These are phyloP conservation scores for Phytophthora fragariae DNA, from an alignment of 352 stramenopile species.

Conservation along the genomic window DNA sequence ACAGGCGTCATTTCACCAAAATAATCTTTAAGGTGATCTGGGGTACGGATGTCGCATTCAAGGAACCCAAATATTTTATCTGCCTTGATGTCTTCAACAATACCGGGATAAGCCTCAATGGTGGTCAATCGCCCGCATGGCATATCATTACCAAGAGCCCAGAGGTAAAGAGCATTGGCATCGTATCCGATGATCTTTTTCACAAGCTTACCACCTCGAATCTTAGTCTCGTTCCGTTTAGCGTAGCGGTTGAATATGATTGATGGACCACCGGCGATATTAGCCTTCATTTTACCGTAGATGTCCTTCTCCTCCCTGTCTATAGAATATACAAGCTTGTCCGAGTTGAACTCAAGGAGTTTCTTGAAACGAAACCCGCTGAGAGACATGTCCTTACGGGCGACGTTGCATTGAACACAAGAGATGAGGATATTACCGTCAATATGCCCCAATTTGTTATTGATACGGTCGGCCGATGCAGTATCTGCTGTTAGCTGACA, in stretches of 20 bases:
- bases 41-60: neutral
- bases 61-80: neutral
- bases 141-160: constrained; percentile 31
- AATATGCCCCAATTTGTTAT: neutral
- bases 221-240: constrained; percentile 5
- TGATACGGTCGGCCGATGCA: constrained; percentile 2
- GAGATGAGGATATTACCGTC: neutral
- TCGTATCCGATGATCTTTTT: constrained; percentile 21
- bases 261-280: constrained; percentile 7
- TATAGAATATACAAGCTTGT: constrained; percentile 3
- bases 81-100: constrained; percentile 20
- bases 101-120: neutral
- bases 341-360: constrained; percentile 6
- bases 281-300: constrained; percentile 15
- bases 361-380: constrained; percentile 26
- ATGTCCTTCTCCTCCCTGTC: constrained; percentile 15
- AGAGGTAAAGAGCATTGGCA: constrained; percentile 8
- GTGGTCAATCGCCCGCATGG: constrained; percentile 35
- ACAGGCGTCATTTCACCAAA: neutral
- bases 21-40: neutral
- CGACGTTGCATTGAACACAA: neutral
- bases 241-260: neutral
- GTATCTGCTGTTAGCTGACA: neutral
- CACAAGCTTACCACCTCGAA: constrained; percentile 12
- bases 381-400: constrained; percentile 8